A percentile compares a stretch with the other conserved stretches of the same genome.
Conservation (phyloP, 1,284 basidiomycete species). For the Fomitopsis schrenkii region DNA sequence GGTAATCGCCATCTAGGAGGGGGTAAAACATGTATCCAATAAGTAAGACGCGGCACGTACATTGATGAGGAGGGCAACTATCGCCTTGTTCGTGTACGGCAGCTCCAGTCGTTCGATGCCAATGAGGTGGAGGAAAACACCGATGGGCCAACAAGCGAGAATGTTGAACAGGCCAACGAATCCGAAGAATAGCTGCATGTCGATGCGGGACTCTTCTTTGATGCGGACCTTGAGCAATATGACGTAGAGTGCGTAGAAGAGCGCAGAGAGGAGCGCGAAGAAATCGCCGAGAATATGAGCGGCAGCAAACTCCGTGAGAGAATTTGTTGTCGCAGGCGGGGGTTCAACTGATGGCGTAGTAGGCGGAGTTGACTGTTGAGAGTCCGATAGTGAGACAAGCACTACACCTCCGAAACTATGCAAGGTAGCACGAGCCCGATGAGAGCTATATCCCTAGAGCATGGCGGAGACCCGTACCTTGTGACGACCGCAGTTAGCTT, state of each 20-base stretch:
- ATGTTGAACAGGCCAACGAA: conserved; percentile 93
- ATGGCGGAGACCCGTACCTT: conserved; percentile 48
- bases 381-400: conserved; percentile 83
- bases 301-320: conserved; percentile 7
- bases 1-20: conserved; percentile 79
- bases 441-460: background rate
- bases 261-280: conserved; percentile 77
- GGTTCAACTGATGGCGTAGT: conserved; percentile 7
- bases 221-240: conserved; percentile 89
- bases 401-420: conserved; percentile 81
- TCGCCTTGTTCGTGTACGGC: conserved; percentile 57
- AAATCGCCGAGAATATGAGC: conserved; percentile 65
- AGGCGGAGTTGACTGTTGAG: conserved; percentile 28
- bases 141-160: conserved; percentile 77
- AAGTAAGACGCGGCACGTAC: conserved; percentile 35
- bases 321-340: background rate
- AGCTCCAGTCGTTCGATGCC: conserved; percentile 76
- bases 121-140: conserved; percentile 74
- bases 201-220: conserved; percentile 77
- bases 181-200: conserved; percentile 93
- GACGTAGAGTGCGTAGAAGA: conserved; percentile 92
- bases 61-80: conserved; percentile 74
- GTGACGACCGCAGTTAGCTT: conserved; percentile 82
- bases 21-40: background rate
- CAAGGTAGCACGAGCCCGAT: background rate